Evolutionary conservation across 2,329 filamentous ascomycete genomes (phyloP), one percentile per base, ranked within the genome.

Genomic region (Epichloe festucae): DNA sequence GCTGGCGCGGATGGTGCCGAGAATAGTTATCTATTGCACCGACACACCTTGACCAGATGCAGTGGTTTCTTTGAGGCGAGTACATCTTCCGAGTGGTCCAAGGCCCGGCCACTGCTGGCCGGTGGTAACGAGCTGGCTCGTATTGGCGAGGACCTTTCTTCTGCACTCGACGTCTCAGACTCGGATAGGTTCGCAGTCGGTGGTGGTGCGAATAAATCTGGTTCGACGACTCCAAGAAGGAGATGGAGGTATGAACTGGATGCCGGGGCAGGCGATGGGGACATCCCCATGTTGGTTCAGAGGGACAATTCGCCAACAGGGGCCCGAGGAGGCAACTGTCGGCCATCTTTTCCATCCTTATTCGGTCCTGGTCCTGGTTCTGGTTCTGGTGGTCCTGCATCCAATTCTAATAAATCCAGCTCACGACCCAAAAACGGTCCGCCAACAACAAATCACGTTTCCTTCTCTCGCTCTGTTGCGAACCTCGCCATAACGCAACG

Each of bases 41-140:
- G 84, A 54, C 78, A 96, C 62, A 95, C 91, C 41, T 73, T 97
- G 58, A 84, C 87, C 35, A 87, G 94, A 67, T 95, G 87, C 62
- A 95, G 89, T 5, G 89, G 89, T 15, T 96, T 95, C 73, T 97
- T 97, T 65, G 88, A 95, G 67, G 85, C 87, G 23, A 87, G 82
- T 63, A 89, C 84, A 44, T 89, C 82, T 60, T 82, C 84, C 52
- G 84, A 90, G 64, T 94, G 88, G 87, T 66, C 67, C 34, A 69
- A 62, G 52, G 57, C 59, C 10, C 60, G 56, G 10, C 61, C 58
- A 52, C 64, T 57, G 48, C 59, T 62, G 15, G 54, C 60, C 1
- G 58, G 58, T 7, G 66, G 67, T 4, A 67, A 67, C 48, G 72
- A 82, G 54, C 66, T 85, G 49, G 69, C 78, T 36, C 73, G 75